Percentiles rank a stretch among this genome's conserved stretches.
These are phyloP conservation scores for Fraxinus floribunda DNA, from an alignment of 305 asterid species.

Conservation along the genomic window DNA sequence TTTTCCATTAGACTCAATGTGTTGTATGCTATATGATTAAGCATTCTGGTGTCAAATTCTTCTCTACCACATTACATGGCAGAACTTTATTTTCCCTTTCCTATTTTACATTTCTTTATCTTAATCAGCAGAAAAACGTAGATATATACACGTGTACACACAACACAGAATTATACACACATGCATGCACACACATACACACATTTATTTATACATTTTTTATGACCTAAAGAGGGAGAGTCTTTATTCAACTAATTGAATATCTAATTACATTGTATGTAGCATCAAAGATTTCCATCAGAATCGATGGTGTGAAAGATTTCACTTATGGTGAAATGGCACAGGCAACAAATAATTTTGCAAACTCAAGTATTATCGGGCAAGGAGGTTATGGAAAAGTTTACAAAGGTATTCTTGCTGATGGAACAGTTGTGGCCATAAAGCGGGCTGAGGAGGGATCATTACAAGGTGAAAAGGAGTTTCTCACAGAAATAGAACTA, in stretches of 20 bases:
- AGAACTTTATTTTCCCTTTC: neutral
- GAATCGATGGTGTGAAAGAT: conserved; percentile 84
- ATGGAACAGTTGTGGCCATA: conserved; percentile 82
- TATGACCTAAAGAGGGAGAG: neutral
- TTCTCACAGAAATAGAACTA: conserved; percentile 87
- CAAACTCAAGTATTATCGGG: conserved; percentile 60
- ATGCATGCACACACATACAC: neutral
- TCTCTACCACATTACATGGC: neutral
- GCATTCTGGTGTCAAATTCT: neutral
- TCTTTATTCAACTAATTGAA: conserved; percentile 1
- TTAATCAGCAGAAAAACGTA: neutral
- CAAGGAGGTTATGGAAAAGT: conserved; percentile 96
- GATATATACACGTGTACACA: neutral
- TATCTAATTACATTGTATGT: conserved; percentile 30
- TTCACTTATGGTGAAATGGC: conserved; percentile 70
- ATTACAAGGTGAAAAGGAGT: conserved; percentile 91
- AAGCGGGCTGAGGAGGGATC: conserved; percentile 96
- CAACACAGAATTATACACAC: neutral
- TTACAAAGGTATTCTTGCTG: conserved; percentile 71
- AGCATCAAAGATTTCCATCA: conserved; percentile 74
- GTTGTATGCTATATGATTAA: neutral
- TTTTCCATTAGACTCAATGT: neutral
- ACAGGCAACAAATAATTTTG: conserved; percentile 62
- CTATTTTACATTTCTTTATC: neutral
- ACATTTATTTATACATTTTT: neutral